phyloP scores from a whole-genome alignment of 331 rosid species.

The Pyrus hybrid region DNA sequence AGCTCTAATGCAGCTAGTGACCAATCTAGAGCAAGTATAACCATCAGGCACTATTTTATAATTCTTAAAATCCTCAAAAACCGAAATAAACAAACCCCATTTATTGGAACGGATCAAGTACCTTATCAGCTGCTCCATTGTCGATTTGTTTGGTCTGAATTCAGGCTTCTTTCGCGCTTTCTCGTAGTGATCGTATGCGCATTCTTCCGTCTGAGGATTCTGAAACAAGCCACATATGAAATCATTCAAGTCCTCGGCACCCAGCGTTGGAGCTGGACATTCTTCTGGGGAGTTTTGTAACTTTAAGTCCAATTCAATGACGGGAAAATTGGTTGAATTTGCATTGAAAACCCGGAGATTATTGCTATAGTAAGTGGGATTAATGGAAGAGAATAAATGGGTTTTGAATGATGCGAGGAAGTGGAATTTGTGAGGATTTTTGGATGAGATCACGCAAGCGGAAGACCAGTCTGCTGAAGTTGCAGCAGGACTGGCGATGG shows the following conservation, averaged over 20 bases:
- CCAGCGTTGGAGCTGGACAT: slow-evolving; percentile 10
- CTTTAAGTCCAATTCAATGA: slow-evolving; percentile 16
- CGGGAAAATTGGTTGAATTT: slow-evolving; percentile 27
- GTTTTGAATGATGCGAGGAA: slow-evolving; percentile 23
- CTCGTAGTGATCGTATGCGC: slow-evolving; percentile 45
- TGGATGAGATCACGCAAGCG: slow-evolving; percentile 17
- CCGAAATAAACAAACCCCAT: slow-evolving; percentile 35
- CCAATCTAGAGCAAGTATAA: slow-evolving; percentile 41
- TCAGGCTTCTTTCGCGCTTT: slow-evolving; percentile 42
- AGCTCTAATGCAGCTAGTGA: slow-evolving; percentile 42
- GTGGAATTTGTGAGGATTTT: slow-evolving; percentile 8
- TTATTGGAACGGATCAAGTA: slow-evolving; percentile 46
- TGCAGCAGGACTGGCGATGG: slow-evolving; percentile 44
- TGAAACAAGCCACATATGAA: slow-evolving; percentile 41
- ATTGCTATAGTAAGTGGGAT: neutral
- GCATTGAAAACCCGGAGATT: slow-evolving; percentile 15
- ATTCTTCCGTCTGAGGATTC: slow-evolving; percentile 33
- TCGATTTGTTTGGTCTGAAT: slow-evolving; percentile 44
- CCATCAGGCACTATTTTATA: slow-evolving; percentile 46
- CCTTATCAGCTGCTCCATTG: slow-evolving; percentile 44
- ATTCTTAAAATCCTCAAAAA: slow-evolving; percentile 42
- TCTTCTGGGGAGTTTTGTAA: slow-evolving; percentile 3
- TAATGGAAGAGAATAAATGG: neutral
- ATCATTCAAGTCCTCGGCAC: slow-evolving; percentile 29
- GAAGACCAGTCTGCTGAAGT: slow-evolving; percentile 49